Conservation (phyloP, 148 eudicot species). For the Polygonum maritimum region DNA sequence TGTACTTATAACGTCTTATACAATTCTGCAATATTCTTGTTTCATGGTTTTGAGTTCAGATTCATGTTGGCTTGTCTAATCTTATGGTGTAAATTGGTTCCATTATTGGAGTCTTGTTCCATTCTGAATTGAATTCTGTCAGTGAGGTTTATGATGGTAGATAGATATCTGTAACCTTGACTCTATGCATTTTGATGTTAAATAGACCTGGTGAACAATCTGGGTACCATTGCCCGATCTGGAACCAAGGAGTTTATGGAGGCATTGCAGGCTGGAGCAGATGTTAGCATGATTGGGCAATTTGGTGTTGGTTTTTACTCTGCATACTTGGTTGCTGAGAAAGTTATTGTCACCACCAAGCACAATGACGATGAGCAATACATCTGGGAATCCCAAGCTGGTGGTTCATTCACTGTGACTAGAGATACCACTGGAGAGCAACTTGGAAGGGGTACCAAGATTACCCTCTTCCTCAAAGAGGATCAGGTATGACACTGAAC, state of each 20-base stretch:
- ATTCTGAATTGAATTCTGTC: not conserved
- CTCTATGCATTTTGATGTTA: not conserved
- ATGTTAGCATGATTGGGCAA: conserved; percentile 96
- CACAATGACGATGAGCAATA: conserved; percentile 89
- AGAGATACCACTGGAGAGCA: conserved; percentile 66
- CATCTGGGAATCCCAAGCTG: conserved; percentile 88
- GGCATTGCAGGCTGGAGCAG: conserved; percentile 89
- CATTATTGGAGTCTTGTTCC: not conserved
- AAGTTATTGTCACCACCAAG: conserved; percentile 79
- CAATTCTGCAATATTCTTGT: not conserved
- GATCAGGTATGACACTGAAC: conserved; percentile 51
- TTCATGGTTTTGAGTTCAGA: not conserved
- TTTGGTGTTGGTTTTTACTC: conserved; percentile 93
- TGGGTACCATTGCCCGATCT: conserved; percentile 92
- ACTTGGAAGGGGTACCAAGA: conserved; percentile 86
- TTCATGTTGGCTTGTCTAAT: not conserved
- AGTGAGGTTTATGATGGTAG: not conserved
- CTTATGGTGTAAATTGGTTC: not conserved
- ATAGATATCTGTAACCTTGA: not conserved
- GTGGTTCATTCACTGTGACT: conserved; percentile 82
- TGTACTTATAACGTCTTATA: not conserved
- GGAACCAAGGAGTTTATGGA: conserved; percentile 96
- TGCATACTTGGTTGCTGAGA: conserved; percentile 83
- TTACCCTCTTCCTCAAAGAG: conserved; percentile 81
- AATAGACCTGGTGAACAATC: conserved; percentile 80